Base-by-base conservation (phyloP, 2,329 filamentous ascomycete genomes). In the Metarhizium rileyi region DNA sequence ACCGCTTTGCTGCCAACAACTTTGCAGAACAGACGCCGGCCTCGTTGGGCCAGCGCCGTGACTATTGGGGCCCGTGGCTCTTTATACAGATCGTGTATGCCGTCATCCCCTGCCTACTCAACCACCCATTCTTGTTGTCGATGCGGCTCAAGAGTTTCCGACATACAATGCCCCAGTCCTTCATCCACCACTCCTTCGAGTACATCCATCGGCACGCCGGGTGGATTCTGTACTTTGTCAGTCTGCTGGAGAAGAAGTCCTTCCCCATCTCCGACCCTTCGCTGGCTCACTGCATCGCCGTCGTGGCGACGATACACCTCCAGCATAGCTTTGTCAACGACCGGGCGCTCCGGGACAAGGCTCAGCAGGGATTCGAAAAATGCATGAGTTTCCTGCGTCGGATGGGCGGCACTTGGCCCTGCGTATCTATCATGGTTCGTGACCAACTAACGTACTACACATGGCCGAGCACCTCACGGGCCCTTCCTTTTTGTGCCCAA, bases 31-130 rank as follows among this genome's bases (percentile, higher is more conserved):
- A 67, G 27, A 61, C 67, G 0, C 50, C 62, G 0, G 68, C 71
- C 22, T 66, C 71, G 7, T 57, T 78, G 3, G 64, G 74, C 50
- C 57, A 62, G 0, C 66, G 71, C 46, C 64, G 74, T 20, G 68
- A 72, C 43, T 78, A 77, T 52, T 78, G 75, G 75, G 72, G 70
- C 0, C 73, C 75, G 0, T 78, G 72, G 69, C 64, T 78, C 8
- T 65, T 76, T 48, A 68, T 73, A 27, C 75, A 78, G 52, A 71
- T 77, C 50, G 59, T 77, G 14, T 77, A 77, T 52, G 72, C 76
- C 48, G 72, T 73, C 0, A 76, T 75, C 38, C 65, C 76, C 1
- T 77, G 73, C 51, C 66, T 77, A 1, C 62, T 78, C 8, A 78
- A 78, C 47, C 75, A 78, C 51, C 75, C 75, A 0, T 67, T 78